Base-by-base conservation (phyloP, 2,329 filamentous ascomycete genomes). In the Pseudogymnoascus sp. region DNA sequence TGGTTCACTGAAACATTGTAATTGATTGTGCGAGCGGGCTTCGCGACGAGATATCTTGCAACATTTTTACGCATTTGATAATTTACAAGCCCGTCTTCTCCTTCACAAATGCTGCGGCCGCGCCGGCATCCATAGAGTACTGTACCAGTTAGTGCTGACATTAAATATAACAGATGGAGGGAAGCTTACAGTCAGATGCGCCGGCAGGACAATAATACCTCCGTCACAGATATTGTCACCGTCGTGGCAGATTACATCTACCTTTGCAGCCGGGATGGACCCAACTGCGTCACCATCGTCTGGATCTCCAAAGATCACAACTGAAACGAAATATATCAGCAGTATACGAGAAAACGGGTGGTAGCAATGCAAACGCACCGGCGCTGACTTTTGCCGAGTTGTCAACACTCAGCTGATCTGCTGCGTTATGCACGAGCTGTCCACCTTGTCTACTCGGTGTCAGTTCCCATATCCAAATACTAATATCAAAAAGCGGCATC, bases 261-360 rank as follows among this genome's bases (percentile, higher is more conserved):
- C 67, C 14, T 68, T 69, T 12, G 5, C 63, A 6, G 68, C 65
- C 2, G 65, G 43, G 10, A 70, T 60, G 10, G 53, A 59, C 4
- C 63, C 65, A 31, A 71, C 68, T 2, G 66, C 56, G 6, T 65
- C 35, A 12, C 69, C 68, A 40, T 70, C 64, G 19, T 67, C 61
- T 66, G 69, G 69, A 60, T 71, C 69, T 4, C 69, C 69, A 35
- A 70, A 71, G 61, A 70, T 70, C 28, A 71, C 64, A 35, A 63
- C 69, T 70, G 14, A 14, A 40, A 16, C 7, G 1, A 22, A 14
- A 46, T 40, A 60, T 37, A 22, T 62, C 7, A 61, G 40, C 35
- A 31, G 19, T 35, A 12, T 22, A 22, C 59, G n/a, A 10, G 12
- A 35, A 37, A 10, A 11, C 38, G 14, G 4, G 14, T 38, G 28